phyloP scores from a whole-genome alignment of 495 filamentous ascomycete genomes.

The Opeltia flavorubescens region DNA sequence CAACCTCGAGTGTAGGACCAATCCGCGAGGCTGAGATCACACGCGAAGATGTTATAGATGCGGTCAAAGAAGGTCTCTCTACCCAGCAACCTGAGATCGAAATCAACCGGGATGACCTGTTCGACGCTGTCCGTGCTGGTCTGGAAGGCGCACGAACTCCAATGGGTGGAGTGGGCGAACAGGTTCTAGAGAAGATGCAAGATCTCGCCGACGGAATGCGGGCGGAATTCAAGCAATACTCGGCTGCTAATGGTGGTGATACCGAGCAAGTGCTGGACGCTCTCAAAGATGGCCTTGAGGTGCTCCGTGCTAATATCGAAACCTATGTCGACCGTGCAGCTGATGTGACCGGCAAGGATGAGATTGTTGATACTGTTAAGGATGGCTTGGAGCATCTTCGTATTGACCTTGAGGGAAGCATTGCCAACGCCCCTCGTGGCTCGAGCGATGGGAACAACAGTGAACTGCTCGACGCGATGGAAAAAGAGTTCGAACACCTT shows the following conservation, averaged over 20 bases:
- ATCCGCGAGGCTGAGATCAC: conserved; percentile 25
- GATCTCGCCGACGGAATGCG: conserved; percentile 64
- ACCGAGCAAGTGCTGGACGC: conserved; percentile 74
- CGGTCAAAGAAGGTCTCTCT: conserved; percentile 43
- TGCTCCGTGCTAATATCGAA: conserved; percentile 67
- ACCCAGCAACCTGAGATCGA: conserved; percentile 41
- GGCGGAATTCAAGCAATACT: conserved; percentile 59
- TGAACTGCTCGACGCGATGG: conserved; percentile 55
- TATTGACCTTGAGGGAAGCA: conserved; percentile 52
- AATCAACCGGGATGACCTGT: conserved; percentile 48
- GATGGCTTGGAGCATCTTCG: conserved; percentile 59
- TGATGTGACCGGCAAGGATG: conserved; percentile 55
- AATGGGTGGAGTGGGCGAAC: conserved; percentile 38
- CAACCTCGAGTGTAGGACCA: conserved; percentile 19
- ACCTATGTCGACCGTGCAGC: conserved; percentile 56
- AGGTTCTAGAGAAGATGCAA: conserved; percentile 59
- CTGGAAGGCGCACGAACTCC: conserved; percentile 37
- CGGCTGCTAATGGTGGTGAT: conserved; percentile 56
- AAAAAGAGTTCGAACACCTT: conserved; percentile 56
- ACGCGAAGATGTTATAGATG: conserved; percentile 38
- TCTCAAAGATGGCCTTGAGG: conserved; percentile 71
- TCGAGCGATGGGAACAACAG: conserved; percentile 29
- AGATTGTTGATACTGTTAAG: conserved; percentile 62
- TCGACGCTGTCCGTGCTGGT: conserved; percentile 49
- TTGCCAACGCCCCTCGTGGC: conserved; percentile 30